A percentile compares a stretch with the other conserved stretches of the same genome.
These are phyloP conservation scores for Pichia membranifaciens DNA, from an alignment of 805 yeast species.

Conservation along the genomic window DNA sequence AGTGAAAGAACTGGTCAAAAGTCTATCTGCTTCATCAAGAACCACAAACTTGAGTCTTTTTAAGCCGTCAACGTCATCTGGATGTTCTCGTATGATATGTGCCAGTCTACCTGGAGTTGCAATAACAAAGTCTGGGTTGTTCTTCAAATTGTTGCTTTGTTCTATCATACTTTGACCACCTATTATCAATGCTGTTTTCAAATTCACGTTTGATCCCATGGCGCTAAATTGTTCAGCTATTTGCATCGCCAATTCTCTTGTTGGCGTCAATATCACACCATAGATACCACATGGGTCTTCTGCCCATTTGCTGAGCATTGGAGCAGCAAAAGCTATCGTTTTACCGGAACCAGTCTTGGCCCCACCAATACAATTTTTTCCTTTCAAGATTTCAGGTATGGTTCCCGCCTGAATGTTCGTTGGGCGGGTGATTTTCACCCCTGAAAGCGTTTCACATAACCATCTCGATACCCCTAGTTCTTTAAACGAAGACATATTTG, in stretches of 20 bases:
- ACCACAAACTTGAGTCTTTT: slow-evolving; percentile 76
- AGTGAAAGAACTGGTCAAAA: slow-evolving; percentile 78
- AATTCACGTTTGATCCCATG: slow-evolving; percentile 81
- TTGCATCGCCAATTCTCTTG: slow-evolving; percentile 90
- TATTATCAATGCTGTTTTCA: slow-evolving; percentile 74
- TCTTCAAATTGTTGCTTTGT: slow-evolving; percentile 76
- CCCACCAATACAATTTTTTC: slow-evolving; percentile 94
- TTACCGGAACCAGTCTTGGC: slow-evolving; percentile 98
- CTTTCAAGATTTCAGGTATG: slow-evolving; percentile 78
- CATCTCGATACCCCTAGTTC: slow-evolving; percentile 76
- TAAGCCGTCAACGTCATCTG: slow-evolving; percentile 76
- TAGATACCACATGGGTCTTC: slow-evolving; percentile 90
- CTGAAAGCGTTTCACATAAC: slow-evolving; percentile 71
- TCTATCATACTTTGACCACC: slow-evolving; percentile 95
- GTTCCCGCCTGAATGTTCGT: slow-evolving; percentile 84
- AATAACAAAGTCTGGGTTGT: slow-evolving; percentile 85
- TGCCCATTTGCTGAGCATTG: slow-evolving; percentile 92
- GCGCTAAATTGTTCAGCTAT: slow-evolving; percentile 97
- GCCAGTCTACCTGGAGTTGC: slow-evolving; percentile 98
- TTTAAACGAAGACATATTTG: slow-evolving; percentile 16
- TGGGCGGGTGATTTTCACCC: slow-evolving; percentile 81
- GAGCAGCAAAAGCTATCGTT: slow-evolving; percentile 96
- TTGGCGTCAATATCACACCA: slow-evolving; percentile 86
- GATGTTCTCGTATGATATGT: slow-evolving; percentile 81
- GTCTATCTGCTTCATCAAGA: slow-evolving; percentile 92